These are phyloP conservation scores for Lachancea thermotolerans DNA, from an alignment of 805 yeast species.

Conservation along the genomic window DNA sequence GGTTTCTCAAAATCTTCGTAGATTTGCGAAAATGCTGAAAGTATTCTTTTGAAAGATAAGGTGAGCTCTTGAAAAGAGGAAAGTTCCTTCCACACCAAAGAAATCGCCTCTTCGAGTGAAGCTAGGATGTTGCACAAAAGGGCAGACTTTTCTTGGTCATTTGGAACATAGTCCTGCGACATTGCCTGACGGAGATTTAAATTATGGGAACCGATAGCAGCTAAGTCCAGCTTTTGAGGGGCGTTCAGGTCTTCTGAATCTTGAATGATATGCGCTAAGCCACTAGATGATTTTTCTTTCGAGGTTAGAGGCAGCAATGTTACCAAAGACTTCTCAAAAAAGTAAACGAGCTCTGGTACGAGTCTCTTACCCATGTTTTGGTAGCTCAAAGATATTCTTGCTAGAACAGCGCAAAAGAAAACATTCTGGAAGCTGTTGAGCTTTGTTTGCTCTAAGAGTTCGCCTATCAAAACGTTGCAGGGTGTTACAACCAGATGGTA, in stretches of 20 bases:
- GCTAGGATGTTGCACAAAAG: constrained; percentile 27
- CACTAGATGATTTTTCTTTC: constrained; percentile 9
- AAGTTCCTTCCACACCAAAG: constrained; percentile 53
- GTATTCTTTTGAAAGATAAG: constrained; percentile 38
- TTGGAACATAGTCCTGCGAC: constrained; percentile 29
- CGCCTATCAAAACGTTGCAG: constrained; percentile 63
- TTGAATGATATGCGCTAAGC: constrained; percentile 13
- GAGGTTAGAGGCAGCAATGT: constrained; percentile 38
- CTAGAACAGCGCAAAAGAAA: constrained; percentile 58
- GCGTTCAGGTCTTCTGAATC: constrained; percentile 18
- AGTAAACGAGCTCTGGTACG: constrained; percentile 69
- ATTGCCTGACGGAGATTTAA: constrained; percentile 21
- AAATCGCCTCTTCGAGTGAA: constrained; percentile 28
- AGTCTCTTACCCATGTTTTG: constrained; percentile 76
- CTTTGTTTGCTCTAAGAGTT: constrained; percentile 52
- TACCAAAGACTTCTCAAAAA: constrained; percentile 46
- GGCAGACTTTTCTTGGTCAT: constrained; percentile 15
- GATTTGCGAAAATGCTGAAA: constrained; percentile 36
- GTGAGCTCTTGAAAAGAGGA: constrained; percentile 55
- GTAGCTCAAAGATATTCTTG: constrained; percentile 58
- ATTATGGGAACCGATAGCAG: background rate
- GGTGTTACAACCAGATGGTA: constrained; percentile 91
- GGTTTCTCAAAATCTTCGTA: constrained; percentile 33
- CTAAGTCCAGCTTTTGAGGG: constrained; percentile 9
- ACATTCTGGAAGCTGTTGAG: constrained; percentile 36